Evolutionary conservation across 192 early-diverging fungal genomes (phyloP).

Genomic region (Backusella sp.): DNA sequence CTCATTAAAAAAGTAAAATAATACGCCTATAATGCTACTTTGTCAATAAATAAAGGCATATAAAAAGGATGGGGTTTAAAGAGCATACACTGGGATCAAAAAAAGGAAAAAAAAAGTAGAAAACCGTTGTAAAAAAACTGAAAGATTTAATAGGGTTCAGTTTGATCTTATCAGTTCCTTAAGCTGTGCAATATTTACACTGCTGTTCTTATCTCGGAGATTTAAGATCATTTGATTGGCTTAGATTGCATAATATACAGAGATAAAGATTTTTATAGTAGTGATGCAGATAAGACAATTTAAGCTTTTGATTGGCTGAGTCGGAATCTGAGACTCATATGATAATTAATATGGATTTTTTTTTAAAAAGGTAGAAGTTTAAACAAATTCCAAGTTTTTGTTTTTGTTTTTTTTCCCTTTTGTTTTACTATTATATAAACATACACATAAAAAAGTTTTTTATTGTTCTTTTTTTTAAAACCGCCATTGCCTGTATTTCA

Average conservation of each 20-base stretch:
- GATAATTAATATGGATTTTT: background rate
- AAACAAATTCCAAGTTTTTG: constrained; percentile 7
- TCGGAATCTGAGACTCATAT: constrained; percentile 5
- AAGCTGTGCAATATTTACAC: background rate
- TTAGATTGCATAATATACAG: constrained; percentile 14
- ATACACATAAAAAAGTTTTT: constrained; percentile 6
- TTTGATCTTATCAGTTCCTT: background rate
- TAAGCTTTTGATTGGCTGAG: background rate
- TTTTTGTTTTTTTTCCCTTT: background rate
- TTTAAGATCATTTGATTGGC: constrained; percentile 3
- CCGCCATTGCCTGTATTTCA: constrained; percentile 4
- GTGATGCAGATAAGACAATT: constrained; percentile 22
- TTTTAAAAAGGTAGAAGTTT: background rate
- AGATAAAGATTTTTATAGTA: constrained; percentile 14
- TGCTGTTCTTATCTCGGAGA: background rate
- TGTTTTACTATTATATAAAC: constrained; percentile 4
- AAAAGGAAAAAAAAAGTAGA: background rate
- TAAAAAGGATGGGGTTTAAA: background rate
- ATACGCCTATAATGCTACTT: background rate
- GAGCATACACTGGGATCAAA: background rate
- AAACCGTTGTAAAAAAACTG: background rate
- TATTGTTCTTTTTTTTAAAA: constrained; percentile 8
- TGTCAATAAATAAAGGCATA: background rate
- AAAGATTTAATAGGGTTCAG: background rate
- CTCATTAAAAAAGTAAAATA: background rate